Evolutionary conservation across 306 rosid species (phyloP).

Genomic region (Citrullus amarus): DNA sequence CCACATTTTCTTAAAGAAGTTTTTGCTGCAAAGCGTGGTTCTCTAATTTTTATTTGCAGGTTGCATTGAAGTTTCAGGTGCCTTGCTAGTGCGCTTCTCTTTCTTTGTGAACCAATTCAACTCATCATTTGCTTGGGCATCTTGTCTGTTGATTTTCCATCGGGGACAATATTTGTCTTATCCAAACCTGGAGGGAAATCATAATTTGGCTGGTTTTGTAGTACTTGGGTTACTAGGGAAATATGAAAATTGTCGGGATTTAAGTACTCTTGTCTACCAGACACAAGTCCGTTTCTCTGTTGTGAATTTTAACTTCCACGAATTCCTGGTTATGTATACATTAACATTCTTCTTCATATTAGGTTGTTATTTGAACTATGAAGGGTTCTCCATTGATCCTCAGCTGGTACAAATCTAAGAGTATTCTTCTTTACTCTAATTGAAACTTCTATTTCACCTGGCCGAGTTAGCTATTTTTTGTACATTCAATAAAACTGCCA

Average conservation of each 20-base stretch:
- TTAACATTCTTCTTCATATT: not conserved
- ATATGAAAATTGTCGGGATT: not conserved
- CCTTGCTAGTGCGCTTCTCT: not conserved
- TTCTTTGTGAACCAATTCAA: not conserved
- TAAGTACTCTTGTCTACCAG: not conserved
- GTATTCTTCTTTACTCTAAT: not conserved
- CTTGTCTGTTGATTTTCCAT: not conserved
- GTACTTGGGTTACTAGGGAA: not conserved
- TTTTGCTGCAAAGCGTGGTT: not conserved
- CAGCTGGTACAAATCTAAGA: not conserved
- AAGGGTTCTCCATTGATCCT: not conserved
- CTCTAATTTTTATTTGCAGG: not conserved
- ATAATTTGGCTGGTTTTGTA: not conserved
- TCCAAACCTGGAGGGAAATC: not conserved
- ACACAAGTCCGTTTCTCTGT: not conserved
- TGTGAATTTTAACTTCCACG: not conserved
- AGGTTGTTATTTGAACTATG: not conserved
- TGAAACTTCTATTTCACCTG: not conserved
- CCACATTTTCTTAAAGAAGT: not conserved
- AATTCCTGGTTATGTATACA: not conserved
- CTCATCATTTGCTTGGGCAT: not conserved
- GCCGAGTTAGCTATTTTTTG: not conserved
- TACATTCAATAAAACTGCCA: not conserved
- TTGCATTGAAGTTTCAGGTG: no score
- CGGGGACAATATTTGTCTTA: not conserved